Percentiles rank a stretch among this genome's conserved stretches.
phyloP scores from a whole-genome alignment of 2,329 filamentous ascomycete species.

The Neurospora sp. region DNA sequence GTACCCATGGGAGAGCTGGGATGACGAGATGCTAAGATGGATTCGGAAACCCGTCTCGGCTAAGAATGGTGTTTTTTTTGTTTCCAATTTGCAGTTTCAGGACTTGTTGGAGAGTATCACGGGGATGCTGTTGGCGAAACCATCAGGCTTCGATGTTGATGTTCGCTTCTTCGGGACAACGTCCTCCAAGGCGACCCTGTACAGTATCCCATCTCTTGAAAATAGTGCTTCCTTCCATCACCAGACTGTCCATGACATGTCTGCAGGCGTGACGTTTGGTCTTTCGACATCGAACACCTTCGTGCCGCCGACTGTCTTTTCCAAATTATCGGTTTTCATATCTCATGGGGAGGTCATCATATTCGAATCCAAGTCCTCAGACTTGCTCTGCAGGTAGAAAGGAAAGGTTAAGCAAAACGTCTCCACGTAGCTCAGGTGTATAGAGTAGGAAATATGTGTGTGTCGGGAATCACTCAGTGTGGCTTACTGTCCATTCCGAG shows the following conservation, averaged over 20 bases:
- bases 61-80: background rate
- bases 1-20: slow-evolving; percentile 29
- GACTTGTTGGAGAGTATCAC: background rate
- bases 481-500: slow-evolving; percentile 55
- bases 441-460: background rate
- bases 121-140: background rate
- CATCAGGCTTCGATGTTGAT: background rate
- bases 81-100: background rate
- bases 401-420: slow-evolving; percentile 5
- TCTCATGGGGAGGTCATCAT: background rate
- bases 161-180: background rate
- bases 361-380: background rate
- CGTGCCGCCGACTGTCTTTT: too few relatives aligned
- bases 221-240: background rate
- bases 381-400: slow-evolving; percentile 6
- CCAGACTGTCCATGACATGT: too few relatives aligned
- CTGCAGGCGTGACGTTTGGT: too few relatives aligned
- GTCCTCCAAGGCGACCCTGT: background rate
- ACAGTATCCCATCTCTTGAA: background rate
- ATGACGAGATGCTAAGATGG: slow-evolving; percentile 37
- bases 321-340: background rate
- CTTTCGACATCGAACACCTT: too few relatives aligned
- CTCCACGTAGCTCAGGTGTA: too few relatives aligned
- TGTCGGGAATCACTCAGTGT: background rate
- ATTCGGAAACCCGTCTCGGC: background rate